Conservation (phyloP, 495 filamentous ascomycete species). For the Penicillium soppii region DNA sequence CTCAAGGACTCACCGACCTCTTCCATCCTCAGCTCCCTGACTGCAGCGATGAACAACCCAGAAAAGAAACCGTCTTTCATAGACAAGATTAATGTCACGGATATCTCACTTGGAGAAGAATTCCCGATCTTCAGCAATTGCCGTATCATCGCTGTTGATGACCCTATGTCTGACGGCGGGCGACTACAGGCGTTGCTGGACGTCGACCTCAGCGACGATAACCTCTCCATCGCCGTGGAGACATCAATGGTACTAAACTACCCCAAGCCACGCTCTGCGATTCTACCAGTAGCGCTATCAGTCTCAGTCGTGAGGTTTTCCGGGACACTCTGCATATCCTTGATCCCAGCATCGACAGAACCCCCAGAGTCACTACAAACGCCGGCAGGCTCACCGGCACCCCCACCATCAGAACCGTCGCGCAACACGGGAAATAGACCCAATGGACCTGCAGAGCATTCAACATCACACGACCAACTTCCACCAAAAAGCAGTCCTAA, state of each 20-base stretch:
- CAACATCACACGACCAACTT: constrained; percentile 11
- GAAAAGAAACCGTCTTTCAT: constrained; percentile 83
- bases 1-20: constrained; percentile 67
- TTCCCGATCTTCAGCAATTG: constrained; percentile 99
- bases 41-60: constrained; percentile 76
- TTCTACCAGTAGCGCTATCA: constrained; percentile 88
- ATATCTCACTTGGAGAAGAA: constrained; percentile 90
- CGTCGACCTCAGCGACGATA: constrained; percentile 87
- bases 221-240: constrained; percentile 90
- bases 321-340: constrained; percentile 88
- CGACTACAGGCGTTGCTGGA: constrained; percentile 94
- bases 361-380: constrained; percentile 43
- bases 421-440: constrained; percentile 3
- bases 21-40: constrained; percentile 93
- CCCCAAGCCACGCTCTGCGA: constrained; percentile 81
- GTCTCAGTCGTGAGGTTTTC: constrained; percentile 92
- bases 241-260: constrained; percentile 93
- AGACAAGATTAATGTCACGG: constrained; percentile 89
- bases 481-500: constrained; percentile 47
- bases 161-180: constrained; percentile 50
- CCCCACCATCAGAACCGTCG: constrained; percentile 18
- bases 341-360: constrained; percentile 64
- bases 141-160: constrained; percentile 71
- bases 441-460: constrained; percentile 14
- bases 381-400: constrained; percentile 33